A percentile compares a stretch with the other conserved stretches of the same genome.
These are phyloP conservation scores for Plantago elongata DNA, from an alignment of 257 asterid genomes.

Conservation along the genomic window DNA sequence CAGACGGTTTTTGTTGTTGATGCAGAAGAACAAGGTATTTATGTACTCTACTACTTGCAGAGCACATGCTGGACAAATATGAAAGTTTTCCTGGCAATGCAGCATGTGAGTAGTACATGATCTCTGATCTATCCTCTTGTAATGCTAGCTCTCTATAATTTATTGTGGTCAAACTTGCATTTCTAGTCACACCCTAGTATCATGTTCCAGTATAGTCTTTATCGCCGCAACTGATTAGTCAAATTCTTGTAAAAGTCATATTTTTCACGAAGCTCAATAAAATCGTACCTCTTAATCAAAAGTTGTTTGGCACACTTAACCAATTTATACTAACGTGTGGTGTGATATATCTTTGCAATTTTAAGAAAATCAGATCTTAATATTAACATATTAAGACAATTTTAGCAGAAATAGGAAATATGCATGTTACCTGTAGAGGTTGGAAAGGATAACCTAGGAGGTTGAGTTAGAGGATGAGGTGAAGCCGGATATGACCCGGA, in stretches of 20 bases:
- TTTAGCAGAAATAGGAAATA: background rate
- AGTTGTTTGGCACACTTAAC: too few species aligned
- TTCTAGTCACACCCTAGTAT: background rate
- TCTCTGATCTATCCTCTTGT: background rate
- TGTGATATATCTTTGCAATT: too few species aligned
- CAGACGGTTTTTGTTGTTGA: background rate
- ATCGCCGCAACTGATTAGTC: background rate
- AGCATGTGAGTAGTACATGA: conserved; percentile 2
- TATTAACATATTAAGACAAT: background rate
- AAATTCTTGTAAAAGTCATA: too few species aligned
- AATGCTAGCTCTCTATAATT: background rate
- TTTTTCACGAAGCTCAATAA: too few species aligned
- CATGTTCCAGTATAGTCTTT: background rate
- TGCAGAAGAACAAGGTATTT: background rate
- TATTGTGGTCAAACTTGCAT: conserved; percentile 1
- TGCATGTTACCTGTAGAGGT: conserved; percentile 52
- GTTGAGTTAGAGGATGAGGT: conserved; percentile 42
- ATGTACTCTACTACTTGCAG: background rate
- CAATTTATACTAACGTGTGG: too few species aligned
- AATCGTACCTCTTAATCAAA: too few species aligned
- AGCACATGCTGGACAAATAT: background rate
- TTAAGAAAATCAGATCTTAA: background rate
- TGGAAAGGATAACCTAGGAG: conserved; percentile 52
- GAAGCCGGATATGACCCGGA: conserved; percentile 39
- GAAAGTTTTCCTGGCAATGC: background rate